Base-by-base conservation (phyloP, 2,329 filamentous ascomycete species). In the Alternaria arborescens region DNA sequence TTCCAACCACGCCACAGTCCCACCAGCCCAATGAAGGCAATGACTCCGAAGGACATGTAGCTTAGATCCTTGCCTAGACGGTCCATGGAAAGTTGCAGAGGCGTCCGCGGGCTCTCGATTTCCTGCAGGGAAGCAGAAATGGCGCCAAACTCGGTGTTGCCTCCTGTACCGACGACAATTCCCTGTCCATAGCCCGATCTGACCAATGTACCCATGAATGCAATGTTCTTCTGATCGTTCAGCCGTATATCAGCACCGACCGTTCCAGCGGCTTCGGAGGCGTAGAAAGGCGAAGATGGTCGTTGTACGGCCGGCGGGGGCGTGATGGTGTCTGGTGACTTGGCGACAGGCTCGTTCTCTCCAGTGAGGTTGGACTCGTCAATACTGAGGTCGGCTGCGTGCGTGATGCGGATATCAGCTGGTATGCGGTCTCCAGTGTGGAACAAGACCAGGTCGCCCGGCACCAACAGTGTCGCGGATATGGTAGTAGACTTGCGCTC, bases 281-380 rank as follows among this genome's bases (percentile, higher is more conserved):
- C 83, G 68, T 88, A 88, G 44, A 85, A 83, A 11, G 88, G 87
- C 16, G 86, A 85, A 38, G 83, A 78, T 24, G 81, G 80, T 41
- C 83, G 82, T 71, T 79, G 73, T 66, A 76, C 58, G 67, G 78
- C 68, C 55, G 69, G 58, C 78, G 81, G 54, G 28, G 73, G 67
- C 43, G 79, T 77, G 48, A 90, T 76, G 1, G 88, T 87, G 20
- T 92, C 88, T 2, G 90, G 83, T 11, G 87, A 88, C 74, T 99
- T 92, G 47, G 88, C 84, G 6, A 98, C 92, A 5, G 95, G 94
- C 71, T 98, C 93, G 62, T 97, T 98, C 79, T 99, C 95, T 61
- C 95, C 95, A 0, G 95, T 99, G 60, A 99, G 81, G 74, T 99
- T 99, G 12, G 95, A 98, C 71, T 95, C 94, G 77, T 99, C 96